Base-by-base conservation (phyloP, 2,329 filamentous ascomycete genomes). In the Grosmannia penicillata region DNA sequence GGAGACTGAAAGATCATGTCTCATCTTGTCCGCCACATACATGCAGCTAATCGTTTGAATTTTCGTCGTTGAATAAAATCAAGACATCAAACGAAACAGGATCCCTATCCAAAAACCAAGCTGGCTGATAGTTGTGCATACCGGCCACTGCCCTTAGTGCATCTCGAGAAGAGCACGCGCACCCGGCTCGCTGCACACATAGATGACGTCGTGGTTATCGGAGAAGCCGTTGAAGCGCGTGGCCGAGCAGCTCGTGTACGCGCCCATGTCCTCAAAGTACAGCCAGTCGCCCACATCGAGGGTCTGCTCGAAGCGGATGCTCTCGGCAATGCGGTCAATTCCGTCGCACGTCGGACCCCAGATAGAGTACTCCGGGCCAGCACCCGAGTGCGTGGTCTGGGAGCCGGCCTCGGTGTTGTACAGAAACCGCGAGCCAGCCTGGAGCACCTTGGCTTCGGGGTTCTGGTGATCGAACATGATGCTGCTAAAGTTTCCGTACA, bases 381-480 rank as follows among this genome's bases (percentile, higher is more conserved):
- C 63, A 26, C 57, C 61, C 15, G 48, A 46, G 22, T 48, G 50
- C 14, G 60, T 53, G 2, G 60, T 52, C 6, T n/a, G 29, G 7
- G 26, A 22, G 15, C 38, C 38, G 4, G 25, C 34, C 17, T 41
- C 42, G 45, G 67, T 62, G 59, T 78, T 62, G 56, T 78, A 78
- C 53, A 75, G 55, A 45, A 72, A 70, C 43, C 65, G 62, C 45
- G 68, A 59, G 43, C 69, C 66, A 17, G 70, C 65, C 48, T 76
- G 78, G 39, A 98, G 68, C 42, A 96, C 72, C 60, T 82, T 83
- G 40, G 89, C 84, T 33, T 82, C 62, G 1, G 91, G 91, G 52
- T 93, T 74, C 68, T 98, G 91, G 61, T 96, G 91, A 55, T 96
- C 91, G 57, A 95, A 98, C 68, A 96, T 94, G 70, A 96, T 96